Percentiles rank a stretch among this genome's conserved stretches.
phyloP scores from a whole-genome alignment of 352 stramenopile genomes.

The Globisporangium barbulae region DNA sequence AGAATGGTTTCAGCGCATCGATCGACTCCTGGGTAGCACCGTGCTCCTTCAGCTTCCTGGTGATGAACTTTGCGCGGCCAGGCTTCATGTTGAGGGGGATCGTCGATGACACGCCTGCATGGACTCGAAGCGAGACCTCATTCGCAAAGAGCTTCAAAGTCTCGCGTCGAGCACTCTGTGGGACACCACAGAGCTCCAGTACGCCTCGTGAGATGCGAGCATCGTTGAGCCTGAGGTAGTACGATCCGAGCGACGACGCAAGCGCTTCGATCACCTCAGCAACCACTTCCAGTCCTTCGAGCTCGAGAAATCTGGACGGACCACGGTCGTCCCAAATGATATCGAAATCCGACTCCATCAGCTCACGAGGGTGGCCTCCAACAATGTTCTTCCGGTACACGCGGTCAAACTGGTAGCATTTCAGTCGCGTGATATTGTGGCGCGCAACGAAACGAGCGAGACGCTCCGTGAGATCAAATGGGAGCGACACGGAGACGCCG shows the following conservation, averaged over 20 bases:
- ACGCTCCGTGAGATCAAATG: constrained; percentile 83
- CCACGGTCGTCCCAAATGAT: constrained; percentile 79
- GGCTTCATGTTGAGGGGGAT: constrained; percentile 56
- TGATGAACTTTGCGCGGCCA: constrained; percentile 72
- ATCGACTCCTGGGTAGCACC: constrained; percentile 40
- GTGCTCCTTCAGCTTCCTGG: constrained; percentile 66
- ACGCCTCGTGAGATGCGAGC: constrained; percentile 65
- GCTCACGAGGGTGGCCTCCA: constrained; percentile 75
- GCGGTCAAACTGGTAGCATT: constrained; percentile 84
- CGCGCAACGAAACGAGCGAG: constrained; percentile 77
- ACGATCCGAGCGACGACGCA: constrained; percentile 54
- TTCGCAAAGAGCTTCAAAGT: constrained; percentile 77
- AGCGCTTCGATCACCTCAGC: constrained; percentile 69
- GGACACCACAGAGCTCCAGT: constrained; percentile 65
- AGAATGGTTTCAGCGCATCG: constrained; percentile 71
- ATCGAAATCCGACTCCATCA: constrained; percentile 82
- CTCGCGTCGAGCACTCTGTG: constrained; percentile 48
- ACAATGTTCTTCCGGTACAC: constrained; percentile 77
- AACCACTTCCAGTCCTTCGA: constrained; percentile 77
- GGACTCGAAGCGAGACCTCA: constrained; percentile 63
- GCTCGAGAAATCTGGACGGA: constrained; percentile 64
- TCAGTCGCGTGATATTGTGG: constrained; percentile 77
- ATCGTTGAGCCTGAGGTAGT: constrained; percentile 82
- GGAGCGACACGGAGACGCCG: constrained; percentile 78
- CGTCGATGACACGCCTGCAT: constrained; percentile 55